Percentiles rank a stretch among this genome's conserved stretches.
These are phyloP conservation scores for Moniliophthora roreri DNA, from an alignment of 1,284 basidiomycete genomes.

Conservation along the genomic window DNA sequence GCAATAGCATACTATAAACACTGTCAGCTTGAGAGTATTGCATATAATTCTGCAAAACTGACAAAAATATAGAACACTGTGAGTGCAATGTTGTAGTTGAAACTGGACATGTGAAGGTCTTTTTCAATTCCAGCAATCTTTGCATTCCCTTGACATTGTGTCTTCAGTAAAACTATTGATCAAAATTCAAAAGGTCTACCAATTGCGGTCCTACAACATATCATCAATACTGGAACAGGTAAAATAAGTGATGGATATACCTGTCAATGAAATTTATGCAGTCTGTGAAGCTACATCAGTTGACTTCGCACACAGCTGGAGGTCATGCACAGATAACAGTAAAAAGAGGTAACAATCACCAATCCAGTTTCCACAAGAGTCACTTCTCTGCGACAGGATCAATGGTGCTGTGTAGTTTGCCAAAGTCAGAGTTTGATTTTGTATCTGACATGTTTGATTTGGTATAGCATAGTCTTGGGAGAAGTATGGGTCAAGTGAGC, in stretches of 20 bases:
- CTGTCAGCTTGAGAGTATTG: constrained; percentile 29
- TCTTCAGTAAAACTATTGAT: not conserved
- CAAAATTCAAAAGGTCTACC: constrained; percentile 13
- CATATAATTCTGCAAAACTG: constrained; percentile 35
- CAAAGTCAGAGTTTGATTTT: too few species aligned
- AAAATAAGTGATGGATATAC: constrained; percentile 12
- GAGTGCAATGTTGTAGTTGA: constrained; percentile 42
- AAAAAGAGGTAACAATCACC: constrained; percentile 37
- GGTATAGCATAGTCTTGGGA: too few species aligned
- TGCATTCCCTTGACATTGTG: constrained; percentile 33
- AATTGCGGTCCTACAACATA: constrained; percentile 24
- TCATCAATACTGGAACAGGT: not conserved
- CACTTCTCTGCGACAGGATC: constrained; percentile 30
- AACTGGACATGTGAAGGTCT: constrained; percentile 41
- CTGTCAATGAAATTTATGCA: constrained; percentile 42
- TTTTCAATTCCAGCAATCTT: constrained; percentile 44
- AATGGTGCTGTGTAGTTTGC: not conserved
- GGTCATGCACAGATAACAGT: constrained; percentile 36
- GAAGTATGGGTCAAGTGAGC: too few species aligned
- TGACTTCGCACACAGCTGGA: not conserved
- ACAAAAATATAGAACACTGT: constrained; percentile 42
- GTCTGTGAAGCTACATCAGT: constrained; percentile 24
- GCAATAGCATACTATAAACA: constrained; percentile 34
- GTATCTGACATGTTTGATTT: too few species aligned
- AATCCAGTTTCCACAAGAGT: constrained; percentile 37